Evolutionary conservation across 2,329 filamentous ascomycete species (phyloP).

Genomic region (Chaetothyriales sp.): DNA sequence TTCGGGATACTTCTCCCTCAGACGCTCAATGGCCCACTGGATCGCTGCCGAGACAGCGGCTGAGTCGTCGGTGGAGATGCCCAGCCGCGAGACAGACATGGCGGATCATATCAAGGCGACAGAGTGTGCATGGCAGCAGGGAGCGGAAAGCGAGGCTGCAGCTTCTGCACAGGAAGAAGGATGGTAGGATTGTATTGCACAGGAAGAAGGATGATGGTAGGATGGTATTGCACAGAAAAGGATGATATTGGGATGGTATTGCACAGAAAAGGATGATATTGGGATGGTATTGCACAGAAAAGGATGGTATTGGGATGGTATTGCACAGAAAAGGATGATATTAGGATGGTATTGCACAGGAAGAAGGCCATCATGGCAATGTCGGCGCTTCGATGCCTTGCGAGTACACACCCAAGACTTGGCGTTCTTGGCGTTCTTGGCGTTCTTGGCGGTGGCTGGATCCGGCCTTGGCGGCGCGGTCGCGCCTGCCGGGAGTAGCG

Average conservation of each 20-base stretch:
- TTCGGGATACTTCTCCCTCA: constrained; percentile 62
- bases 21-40: constrained; percentile 64
- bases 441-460: too few species aligned
- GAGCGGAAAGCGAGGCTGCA: background rate
- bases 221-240: too few species aligned
- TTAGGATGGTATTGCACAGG: background rate
- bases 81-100: background rate
- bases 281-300: too few species aligned
- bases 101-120: background rate
- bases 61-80: background rate
- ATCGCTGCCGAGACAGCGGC: background rate
- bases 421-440: background rate
- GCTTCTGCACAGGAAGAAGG: background rate
- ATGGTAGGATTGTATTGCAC: background rate
- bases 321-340: background rate
- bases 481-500: background rate
- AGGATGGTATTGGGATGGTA: too few species aligned
- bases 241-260: too few species aligned
- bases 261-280: too few species aligned
- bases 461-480: background rate
- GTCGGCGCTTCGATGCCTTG: too few species aligned
- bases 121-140: background rate
- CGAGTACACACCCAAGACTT: too few species aligned
- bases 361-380: background rate
- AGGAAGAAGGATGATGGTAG: background rate